phyloP scores from a whole-genome alignment of 331 rosid genomes.

The Phaseolus coccineus region DNA sequence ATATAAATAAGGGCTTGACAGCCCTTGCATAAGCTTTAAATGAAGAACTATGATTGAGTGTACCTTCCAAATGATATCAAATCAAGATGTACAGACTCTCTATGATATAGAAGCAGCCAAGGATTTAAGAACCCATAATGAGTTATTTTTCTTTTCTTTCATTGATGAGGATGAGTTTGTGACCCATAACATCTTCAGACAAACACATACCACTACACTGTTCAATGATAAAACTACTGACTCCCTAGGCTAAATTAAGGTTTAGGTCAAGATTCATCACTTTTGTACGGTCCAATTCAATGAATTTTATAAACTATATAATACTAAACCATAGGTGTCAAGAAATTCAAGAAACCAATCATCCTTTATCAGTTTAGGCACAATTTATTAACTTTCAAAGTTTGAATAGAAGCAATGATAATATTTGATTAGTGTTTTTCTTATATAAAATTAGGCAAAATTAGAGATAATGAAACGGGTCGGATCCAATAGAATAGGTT shows the following conservation, averaged over 20 bases:
- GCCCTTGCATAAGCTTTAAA: conserved; percentile 50
- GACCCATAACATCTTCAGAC: conserved; percentile 4
- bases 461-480: too few relatives aligned
- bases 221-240: not conserved
- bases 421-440: not conserved
- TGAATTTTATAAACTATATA: not conserved
- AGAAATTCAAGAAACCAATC: not conserved
- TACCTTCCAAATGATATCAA: conserved; percentile 38
- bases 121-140: not conserved
- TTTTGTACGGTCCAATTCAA: not conserved
- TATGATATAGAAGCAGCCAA: not conserved
- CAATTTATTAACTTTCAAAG: not conserved
- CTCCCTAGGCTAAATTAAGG: not conserved
- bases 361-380: not conserved
- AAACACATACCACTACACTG: not conserved
- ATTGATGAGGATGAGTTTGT: not conserved
- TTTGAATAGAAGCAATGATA: not conserved
- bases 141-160: not conserved
- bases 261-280: not conserved
- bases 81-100: conserved; percentile 42
- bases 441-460: not conserved
- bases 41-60: conserved; percentile 36
- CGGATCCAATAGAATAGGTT: too few relatives aligned
- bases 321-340: not conserved
- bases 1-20: conserved; percentile 1